A percentile compares a stretch with the other conserved stretches of the same genome.
These are phyloP conservation scores for Cryptomeria japonica DNA, from an alignment of 75 land plant species.

Conservation along the genomic window DNA sequence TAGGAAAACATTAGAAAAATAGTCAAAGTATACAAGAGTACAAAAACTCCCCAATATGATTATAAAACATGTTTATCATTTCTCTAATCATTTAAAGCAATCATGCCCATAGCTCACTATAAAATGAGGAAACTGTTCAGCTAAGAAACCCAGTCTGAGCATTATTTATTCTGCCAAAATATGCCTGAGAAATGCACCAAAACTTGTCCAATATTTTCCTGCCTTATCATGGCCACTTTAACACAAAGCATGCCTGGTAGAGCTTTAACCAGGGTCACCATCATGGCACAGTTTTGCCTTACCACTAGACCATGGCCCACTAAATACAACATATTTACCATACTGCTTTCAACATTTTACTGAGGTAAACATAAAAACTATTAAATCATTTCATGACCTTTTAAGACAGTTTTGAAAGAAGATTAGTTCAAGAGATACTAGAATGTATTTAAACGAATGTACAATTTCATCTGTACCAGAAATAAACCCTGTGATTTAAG, in stretches of 20 bases:
- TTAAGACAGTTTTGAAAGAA: too few species aligned
- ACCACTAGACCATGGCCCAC: not conserved
- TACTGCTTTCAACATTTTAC: not conserved
- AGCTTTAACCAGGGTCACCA: not conserved
- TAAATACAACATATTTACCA: not conserved
- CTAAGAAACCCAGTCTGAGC: not conserved
- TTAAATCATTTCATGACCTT: too few species aligned
- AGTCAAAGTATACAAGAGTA: not conserved
- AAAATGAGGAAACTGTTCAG: not conserved
- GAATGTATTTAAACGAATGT: not conserved
- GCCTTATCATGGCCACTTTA: not conserved
- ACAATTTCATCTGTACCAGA: not conserved
- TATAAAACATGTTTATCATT: not conserved
- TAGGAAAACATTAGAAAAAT: not conserved
- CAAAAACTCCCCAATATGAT: not conserved
- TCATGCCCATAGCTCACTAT: not conserved
- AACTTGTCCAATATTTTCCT: not conserved
- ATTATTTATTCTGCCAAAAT: not conserved
- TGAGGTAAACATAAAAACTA: not conserved
- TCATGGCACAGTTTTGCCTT: not conserved
- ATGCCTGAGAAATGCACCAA: too few species aligned
- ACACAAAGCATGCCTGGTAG: not conserved
- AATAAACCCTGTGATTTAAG: not conserved
- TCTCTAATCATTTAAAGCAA: not conserved
- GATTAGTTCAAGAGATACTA: too few species aligned